Conservation (phyloP, 352 stramenopile species). For the Phytopythium aichiense region DNA sequence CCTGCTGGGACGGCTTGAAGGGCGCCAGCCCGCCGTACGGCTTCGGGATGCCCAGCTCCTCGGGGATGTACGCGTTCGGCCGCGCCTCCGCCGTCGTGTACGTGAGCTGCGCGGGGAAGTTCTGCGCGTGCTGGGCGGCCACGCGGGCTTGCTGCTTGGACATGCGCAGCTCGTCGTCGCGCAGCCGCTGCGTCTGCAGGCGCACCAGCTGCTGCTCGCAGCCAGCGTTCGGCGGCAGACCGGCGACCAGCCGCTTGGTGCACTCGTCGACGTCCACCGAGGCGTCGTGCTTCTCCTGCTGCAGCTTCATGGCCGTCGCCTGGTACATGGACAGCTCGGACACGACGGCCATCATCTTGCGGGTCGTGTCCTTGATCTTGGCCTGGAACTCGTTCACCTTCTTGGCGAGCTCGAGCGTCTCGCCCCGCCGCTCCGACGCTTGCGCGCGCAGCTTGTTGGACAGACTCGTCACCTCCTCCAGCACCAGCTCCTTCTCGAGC, state of each 20-base stretch:
- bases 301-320: slow-evolving; percentile 91
- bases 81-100: slow-evolving; percentile 89
- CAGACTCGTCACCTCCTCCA: slow-evolving; percentile 90
- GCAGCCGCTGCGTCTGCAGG: slow-evolving; percentile 47
- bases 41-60: slow-evolving; percentile 91
- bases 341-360: slow-evolving; percentile 94
- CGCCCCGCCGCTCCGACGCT: slow-evolving; percentile 65
- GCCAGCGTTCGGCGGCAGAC: slow-evolving; percentile 68
- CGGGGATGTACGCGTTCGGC: slow-evolving; percentile 93
- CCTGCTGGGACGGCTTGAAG: slow-evolving; percentile 89
- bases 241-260: slow-evolving; percentile 46
- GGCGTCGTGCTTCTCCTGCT: slow-evolving; percentile 88
- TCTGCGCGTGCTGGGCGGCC: slow-evolving; percentile 43
- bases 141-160: slow-evolving; percentile 38
- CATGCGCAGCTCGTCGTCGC: slow-evolving; percentile 39
- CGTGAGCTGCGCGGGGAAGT: slow-evolving; percentile 66
- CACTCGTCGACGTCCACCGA: slow-evolving; percentile 68
- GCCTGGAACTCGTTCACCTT: slow-evolving; percentile 90
- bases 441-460: slow-evolving; percentile 84
- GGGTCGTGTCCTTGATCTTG: slow-evolving; percentile 88
- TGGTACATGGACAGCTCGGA: slow-evolving; percentile 95
- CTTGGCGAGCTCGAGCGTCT: slow-evolving; percentile 82
- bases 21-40: slow-evolving; percentile 89
- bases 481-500: slow-evolving; percentile 92
- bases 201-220: slow-evolving; percentile 77